These are phyloP conservation scores for Colletotrichum somersetense DNA, from an alignment of 2,329 filamentous ascomycete genomes.

Conservation along the genomic window DNA sequence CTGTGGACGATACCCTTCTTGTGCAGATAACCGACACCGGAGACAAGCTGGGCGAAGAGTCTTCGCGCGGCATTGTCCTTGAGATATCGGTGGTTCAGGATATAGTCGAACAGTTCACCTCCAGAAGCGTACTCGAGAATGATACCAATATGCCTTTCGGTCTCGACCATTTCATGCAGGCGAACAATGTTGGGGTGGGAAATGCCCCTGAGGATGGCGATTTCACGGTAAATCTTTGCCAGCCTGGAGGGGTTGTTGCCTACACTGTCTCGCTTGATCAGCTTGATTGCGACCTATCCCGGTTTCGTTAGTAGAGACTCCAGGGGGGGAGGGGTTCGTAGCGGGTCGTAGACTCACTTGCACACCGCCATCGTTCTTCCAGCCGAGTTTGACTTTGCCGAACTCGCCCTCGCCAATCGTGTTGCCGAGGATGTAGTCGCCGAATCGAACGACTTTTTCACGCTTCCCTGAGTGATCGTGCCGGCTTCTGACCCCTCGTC, in stretches of 20 bases:
- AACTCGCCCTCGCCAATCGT: slow-evolving; percentile 98
- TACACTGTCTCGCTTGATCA: slow-evolving; percentile 92
- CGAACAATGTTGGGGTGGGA: slow-evolving; percentile 97
- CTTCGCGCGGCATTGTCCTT: slow-evolving; percentile 93
- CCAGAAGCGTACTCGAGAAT: slow-evolving; percentile 98
- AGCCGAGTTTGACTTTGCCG: slow-evolving; percentile 89
- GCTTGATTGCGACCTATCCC: slow-evolving; percentile 91
- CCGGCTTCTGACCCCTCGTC: slow-evolving; percentile 66
- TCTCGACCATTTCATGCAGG: slow-evolving; percentile 98
- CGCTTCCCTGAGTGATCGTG: slow-evolving; percentile 68
- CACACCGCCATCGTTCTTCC: slow-evolving; percentile 41
- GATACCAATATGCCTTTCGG: slow-evolving; percentile 96
- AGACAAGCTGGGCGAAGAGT: slow-evolving; percentile 94
- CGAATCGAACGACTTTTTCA: slow-evolving; percentile 85
- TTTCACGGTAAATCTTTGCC: slow-evolving; percentile 97
- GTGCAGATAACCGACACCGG: slow-evolving; percentile 96
- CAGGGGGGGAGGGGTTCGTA: neutral
- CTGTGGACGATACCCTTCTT: slow-evolving; percentile 99
- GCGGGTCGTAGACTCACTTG: slow-evolving; percentile 56
- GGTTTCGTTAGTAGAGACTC: slow-evolving; percentile 39
- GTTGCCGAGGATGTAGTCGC: slow-evolving; percentile 94
- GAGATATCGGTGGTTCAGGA: slow-evolving; percentile 94
- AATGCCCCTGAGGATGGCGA: slow-evolving; percentile 87
- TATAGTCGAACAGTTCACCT: slow-evolving; percentile 98
- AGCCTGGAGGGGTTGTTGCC: slow-evolving; percentile 89